Evolutionary conservation across 1,284 basidiomycete species (phyloP), one percentile per base, ranked within the genome.

Genomic region (Cerioporus squamosus): DNA sequence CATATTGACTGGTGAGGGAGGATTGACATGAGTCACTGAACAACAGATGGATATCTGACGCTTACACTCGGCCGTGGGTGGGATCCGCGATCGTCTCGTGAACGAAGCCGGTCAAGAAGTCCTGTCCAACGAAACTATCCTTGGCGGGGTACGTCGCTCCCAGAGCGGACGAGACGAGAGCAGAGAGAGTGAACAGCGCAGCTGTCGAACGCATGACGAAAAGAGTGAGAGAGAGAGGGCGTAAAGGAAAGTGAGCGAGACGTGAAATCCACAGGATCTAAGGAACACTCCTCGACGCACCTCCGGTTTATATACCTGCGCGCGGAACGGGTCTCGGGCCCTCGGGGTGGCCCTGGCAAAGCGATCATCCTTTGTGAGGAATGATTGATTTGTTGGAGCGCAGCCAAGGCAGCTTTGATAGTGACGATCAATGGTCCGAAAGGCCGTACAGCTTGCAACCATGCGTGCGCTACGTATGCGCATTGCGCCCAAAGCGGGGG

Each of bases 61-160:
- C 83, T 71, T 70, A 87, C 86, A 89, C 87, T 62, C 85, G 77
- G 26, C 86, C 85, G 63, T 83, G 74, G 6, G 86, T 86, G 1
- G 86, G 86, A 67, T 88, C 86, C 4, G 78, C 49, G 51, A 84
- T 81, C 23, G 81, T 78, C 63, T 83, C 62, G 62, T 79, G 81
- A 14, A 72, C 70, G 68, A 86, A 88, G 3, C 75, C 71, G 26
- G 75, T 67, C 59, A 83, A 75, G 70, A 88, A 87, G 2, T 70
- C 74, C n/a, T 66, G 56, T 17, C 86, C 85, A 36, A 78, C 72
- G 62, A 79, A 76, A 45, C 73, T 79, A 60, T 85, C 80, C 23
- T 74, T 71, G 47, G 78, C 67, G 5, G 62, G 55, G 67, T 84
- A 85, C 4, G 73, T 76, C 18, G 73, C 74, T 36, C 60, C 70